Evolutionary conservation across 768 basidiomycete genomes (phyloP), one percentile per base, ranked within the genome.

Genomic region (Naematelia encephala): DNA sequence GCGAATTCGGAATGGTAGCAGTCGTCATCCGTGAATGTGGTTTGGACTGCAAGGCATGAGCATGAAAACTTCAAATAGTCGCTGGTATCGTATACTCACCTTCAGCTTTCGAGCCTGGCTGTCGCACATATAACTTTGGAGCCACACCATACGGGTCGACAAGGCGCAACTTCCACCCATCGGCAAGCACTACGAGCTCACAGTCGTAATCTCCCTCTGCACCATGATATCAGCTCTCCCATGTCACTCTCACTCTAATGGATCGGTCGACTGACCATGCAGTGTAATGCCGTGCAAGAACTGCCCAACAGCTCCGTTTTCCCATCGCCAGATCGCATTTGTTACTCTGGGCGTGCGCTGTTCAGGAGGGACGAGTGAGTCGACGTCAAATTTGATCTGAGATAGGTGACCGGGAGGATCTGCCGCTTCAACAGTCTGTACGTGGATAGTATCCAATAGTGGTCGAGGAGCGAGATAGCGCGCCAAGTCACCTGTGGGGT

Each of bases 391-490:
- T n/a, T 79, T 71, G 64, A 92, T 82, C 74, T 88, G 87, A 58
- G 85, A 84, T 39, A 97, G 83, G 5, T 83, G 77, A 19, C 93
- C 93, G 5, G 93, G 86, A 63, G 85, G 84, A 76, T 96, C 92
- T 68, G 90, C 80, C 86, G 87, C 89, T 73, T 93, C 92, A 29
- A 97, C 82, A 8, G 91, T 89, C 71, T 93, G 89, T 10, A 91
- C 74, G 22, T 65, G 44, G 14, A 70, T 27, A 1, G 68, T 48
- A 34, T 84, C 79, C 57, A 90, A 84, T 69, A 91, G 87, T 51
- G 91, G 88, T 60, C 90, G 87, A 8, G 93, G 92, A 39, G 91
- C 91, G 68, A 98, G 91, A 80, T 93, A 94, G 61, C 93, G 87
- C 43, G 90, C 92, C 28, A 94, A 82, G 79, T 96, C 72, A 51